phyloP scores from a whole-genome alignment of 768 basidiomycete species.

The Sutorius australiensis region DNA sequence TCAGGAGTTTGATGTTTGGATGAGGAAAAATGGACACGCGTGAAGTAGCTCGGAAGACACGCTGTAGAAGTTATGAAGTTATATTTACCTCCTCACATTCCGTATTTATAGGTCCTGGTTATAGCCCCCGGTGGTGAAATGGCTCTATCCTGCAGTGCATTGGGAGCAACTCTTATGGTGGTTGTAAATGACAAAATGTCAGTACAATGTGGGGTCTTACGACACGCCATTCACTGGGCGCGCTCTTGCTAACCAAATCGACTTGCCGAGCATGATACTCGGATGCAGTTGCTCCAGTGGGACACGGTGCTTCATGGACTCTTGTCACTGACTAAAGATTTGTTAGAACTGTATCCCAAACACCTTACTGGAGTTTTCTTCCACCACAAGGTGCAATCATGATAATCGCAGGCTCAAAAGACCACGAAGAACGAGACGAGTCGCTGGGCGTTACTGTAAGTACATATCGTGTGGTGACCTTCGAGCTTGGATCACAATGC shows the following conservation, averaged over 20 bases:
- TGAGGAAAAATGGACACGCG: not conserved
- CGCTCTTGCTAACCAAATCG: constrained; percentile 1
- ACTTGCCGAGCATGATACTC: not conserved
- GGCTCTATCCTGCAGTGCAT: not conserved
- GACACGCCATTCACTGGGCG: not conserved
- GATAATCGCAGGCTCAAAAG: not conserved
- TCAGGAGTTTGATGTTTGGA: not conserved
- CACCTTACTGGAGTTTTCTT: not conserved
- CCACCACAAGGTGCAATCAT: not conserved
- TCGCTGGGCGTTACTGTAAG: not conserved
- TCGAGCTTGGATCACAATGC: not conserved
- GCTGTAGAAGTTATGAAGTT: not conserved
- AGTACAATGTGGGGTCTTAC: constrained; percentile 8
- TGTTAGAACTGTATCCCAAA: not conserved
- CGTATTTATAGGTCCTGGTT: constrained; percentile 11
- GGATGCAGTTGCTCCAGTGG: not conserved
- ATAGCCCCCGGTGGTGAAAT: not conserved
- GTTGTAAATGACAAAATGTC: constrained; percentile 10
- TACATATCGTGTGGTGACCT: not conserved
- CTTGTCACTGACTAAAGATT: not conserved
- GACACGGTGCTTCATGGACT: not conserved
- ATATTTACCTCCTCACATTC: not conserved
- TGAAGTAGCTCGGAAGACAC: not conserved
- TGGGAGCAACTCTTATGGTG: not conserved
- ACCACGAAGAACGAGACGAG: not conserved